phyloP scores from a whole-genome alignment of 768 basidiomycete species.

The Leccinum imitatum region DNA sequence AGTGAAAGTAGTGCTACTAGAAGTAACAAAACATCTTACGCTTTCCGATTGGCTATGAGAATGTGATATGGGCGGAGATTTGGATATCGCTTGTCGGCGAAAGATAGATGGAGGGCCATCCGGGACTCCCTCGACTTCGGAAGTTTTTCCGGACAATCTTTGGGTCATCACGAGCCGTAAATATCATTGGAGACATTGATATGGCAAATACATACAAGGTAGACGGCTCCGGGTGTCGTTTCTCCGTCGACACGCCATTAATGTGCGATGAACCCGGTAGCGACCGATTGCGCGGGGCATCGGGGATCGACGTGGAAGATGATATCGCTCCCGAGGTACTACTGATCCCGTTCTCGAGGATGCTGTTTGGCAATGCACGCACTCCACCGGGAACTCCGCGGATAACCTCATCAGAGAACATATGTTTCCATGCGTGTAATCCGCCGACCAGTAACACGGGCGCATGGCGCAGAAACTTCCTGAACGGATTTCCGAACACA shows the following conservation, averaged over 20 bases:
- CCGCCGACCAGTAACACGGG: slow-evolving; percentile 88
- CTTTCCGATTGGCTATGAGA: slow-evolving; percentile 50
- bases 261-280: slow-evolving; percentile 5
- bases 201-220: slow-evolving; percentile 19
- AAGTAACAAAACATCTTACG: slow-evolving; percentile 34
- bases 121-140: slow-evolving; percentile 11
- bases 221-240: slow-evolving; percentile 18
- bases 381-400: slow-evolving; percentile 22
- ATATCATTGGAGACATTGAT: slow-evolving; percentile 1
- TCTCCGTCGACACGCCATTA: slow-evolving; percentile 22
- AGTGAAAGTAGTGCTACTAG: slow-evolving; percentile 15
- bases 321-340: slow-evolving; percentile 29
- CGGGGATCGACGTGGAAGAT: slow-evolving; percentile 17
- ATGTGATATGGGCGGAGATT: slow-evolving; percentile 47
- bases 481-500: slow-evolving; percentile 73
- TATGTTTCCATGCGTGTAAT: slow-evolving; percentile 73
- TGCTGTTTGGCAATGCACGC: slow-evolving; percentile 18
- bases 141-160: slow-evolving; percentile 19
- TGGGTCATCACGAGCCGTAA: slow-evolving; percentile 12
- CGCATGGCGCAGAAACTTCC: slow-evolving; percentile 66
- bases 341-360: slow-evolving; percentile 26
- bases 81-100: slow-evolving; percentile 44
- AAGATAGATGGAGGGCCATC: slow-evolving; percentile 17
- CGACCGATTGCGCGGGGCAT: slow-evolving; percentile 17
- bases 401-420: slow-evolving; percentile 45